Percentiles rank a stretch among this genome's conserved stretches.
phyloP scores from a whole-genome alignment of 495 filamentous ascomycete genomes.

The Aspergillus bridgeri region DNA sequence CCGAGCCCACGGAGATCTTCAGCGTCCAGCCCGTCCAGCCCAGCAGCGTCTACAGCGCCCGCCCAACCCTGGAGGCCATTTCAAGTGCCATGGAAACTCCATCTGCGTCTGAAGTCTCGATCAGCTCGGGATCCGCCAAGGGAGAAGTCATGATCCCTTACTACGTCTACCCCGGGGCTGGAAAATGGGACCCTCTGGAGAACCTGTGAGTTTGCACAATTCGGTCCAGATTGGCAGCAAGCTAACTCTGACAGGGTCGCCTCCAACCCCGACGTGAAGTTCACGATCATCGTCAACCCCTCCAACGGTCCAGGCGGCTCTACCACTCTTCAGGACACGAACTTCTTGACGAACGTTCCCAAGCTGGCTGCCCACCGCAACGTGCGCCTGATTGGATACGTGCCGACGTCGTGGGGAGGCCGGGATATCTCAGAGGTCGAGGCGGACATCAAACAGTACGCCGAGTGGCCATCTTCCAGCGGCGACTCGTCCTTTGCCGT shows the following conservation, averaged over 20 bases:
- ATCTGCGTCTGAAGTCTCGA: not conserved
- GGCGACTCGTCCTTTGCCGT: slow-evolving; percentile 12
- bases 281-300: slow-evolving; percentile 44
- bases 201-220: slow-evolving; percentile 11
- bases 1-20: not conserved
- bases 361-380: slow-evolving; percentile 30
- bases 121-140: not conserved
- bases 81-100: not conserved
- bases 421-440: slow-evolving; percentile 19
- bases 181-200: slow-evolving; percentile 34
- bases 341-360: slow-evolving; percentile 32
- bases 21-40: not conserved
- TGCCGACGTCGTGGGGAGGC: slow-evolving; percentile 33
- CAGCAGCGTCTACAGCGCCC: not conserved
- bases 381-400: slow-evolving; percentile 42
- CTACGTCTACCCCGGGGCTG: slow-evolving; percentile 35
- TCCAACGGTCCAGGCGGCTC: slow-evolving; percentile 36
- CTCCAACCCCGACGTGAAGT: slow-evolving; percentile 28
- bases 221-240: not conserved
- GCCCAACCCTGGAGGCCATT: not conserved
- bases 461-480: slow-evolving; percentile 23
- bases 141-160: slow-evolving; percentile 31
- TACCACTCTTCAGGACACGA: slow-evolving; percentile 24
- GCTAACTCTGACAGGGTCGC: slow-evolving; percentile 14
- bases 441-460: slow-evolving; percentile 32